These are phyloP conservation scores for Botrytis aclada DNA, from an alignment of 2,329 filamentous ascomycete genomes.

Conservation along the genomic window DNA sequence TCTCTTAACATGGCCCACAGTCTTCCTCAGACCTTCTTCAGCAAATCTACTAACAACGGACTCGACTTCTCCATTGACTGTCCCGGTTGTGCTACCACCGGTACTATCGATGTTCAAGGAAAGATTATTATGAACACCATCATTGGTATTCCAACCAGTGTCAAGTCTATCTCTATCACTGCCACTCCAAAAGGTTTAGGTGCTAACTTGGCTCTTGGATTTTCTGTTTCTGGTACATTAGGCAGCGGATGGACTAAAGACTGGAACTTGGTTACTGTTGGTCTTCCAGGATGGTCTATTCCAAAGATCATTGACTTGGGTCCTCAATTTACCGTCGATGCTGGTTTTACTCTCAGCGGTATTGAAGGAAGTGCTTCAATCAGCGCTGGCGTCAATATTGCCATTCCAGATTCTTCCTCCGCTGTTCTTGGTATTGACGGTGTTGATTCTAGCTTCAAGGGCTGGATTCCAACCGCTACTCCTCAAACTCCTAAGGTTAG, in stretches of 20 bases:
- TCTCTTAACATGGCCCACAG: background rate
- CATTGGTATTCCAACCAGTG: constrained; percentile 4
- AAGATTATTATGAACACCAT: constrained; percentile 11
- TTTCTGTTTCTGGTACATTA: constrained; percentile 16
- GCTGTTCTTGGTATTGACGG: constrained; percentile 13
- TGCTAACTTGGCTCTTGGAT: constrained; percentile 17
- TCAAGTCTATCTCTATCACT: constrained; percentile 12
- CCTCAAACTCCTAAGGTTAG: constrained; percentile 12
- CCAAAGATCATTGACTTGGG: constrained; percentile 13
- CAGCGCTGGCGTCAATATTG: background rate
- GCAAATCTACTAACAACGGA: constrained; percentile 13
- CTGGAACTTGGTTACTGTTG: constrained; percentile 14
- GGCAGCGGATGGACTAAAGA: constrained; percentile 16
- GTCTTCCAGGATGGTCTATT: constrained; percentile 16
- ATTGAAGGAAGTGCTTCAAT: constrained; percentile 11
- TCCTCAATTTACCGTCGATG: constrained; percentile 20
- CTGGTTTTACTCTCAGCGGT: constrained; percentile 11
- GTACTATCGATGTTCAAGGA: constrained; percentile 7
- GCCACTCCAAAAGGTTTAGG: constrained; percentile 15
- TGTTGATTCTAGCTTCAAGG: constrained; percentile 8
- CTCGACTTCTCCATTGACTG: constrained; percentile 18
- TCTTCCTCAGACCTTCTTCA: constrained; percentile 18
- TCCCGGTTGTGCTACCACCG: constrained; percentile 10
- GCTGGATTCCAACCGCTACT: constrained; percentile 16
- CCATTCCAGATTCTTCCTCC: constrained; percentile 16